Evolutionary conservation across 371 early-diverging fungal genomes (phyloP).

Genomic region (Catenaria anguillulae): DNA sequence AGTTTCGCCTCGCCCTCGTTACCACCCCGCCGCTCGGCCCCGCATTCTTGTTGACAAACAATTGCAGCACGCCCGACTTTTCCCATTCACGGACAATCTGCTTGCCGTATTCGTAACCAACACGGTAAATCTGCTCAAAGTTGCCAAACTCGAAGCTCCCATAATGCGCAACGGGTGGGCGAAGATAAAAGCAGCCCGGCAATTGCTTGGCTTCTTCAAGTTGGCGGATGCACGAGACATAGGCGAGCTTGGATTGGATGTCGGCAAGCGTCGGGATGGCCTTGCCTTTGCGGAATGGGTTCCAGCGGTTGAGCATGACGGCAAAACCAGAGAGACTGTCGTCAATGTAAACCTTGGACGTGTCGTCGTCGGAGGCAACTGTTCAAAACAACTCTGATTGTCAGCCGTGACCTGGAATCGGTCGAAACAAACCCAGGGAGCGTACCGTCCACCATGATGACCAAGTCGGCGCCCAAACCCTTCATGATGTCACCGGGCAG

Average conservation of each 20-base stretch:
- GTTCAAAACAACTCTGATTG: background rate
- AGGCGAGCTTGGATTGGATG: constrained; percentile 92
- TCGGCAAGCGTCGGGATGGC: constrained; percentile 89
- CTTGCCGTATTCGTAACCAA: constrained; percentile 81
- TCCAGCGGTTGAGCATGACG: constrained; percentile 68
- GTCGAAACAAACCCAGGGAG: background rate
- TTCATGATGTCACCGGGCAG: constrained; percentile 92
- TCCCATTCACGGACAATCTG: constrained; percentile 71
- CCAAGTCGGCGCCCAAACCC: constrained; percentile 74
- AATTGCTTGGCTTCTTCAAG: constrained; percentile 77
- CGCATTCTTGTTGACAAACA: background rate
- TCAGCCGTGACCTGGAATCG: background rate
- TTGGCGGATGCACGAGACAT: constrained; percentile 74
- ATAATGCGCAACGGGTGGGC: constrained; percentile 75
- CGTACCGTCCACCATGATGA: constrained; percentile 85
- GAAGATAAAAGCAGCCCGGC: constrained; percentile 72
- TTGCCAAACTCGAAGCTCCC: constrained; percentile 89
- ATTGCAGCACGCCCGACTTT: constrained; percentile 44
- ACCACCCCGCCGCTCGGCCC: too few species aligned
- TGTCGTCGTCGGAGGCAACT: constrained; percentile 80
- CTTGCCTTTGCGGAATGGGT: constrained; percentile 48
- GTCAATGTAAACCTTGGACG: constrained; percentile 76
- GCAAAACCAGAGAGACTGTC: constrained; percentile 92
- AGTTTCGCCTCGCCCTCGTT: too few species aligned
- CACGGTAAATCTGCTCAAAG: constrained; percentile 77